Percentiles rank a stretch among this genome's conserved stretches.
phyloP scores from a whole-genome alignment of 164 flowering plant genomes.

The Piper betle region DNA sequence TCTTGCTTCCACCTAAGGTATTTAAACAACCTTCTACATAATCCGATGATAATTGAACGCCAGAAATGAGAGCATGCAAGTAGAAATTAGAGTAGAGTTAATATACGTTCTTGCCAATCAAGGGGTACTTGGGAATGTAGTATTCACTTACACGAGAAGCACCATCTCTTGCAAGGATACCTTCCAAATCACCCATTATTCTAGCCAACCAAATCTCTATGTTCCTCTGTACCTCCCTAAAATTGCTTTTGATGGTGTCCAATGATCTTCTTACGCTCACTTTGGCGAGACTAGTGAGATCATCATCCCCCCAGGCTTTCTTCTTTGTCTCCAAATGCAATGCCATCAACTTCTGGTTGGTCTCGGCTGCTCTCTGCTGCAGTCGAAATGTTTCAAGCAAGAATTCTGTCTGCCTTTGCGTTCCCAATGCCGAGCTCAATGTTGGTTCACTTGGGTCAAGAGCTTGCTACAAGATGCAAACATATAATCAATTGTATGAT shows the following conservation, averaged over 20 bases:
- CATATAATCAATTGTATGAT: no score
- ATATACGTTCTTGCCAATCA: slow-evolving; percentile 21
- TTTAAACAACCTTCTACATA: no score
- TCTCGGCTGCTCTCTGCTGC: slow-evolving; percentile 72
- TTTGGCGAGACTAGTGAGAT: slow-evolving; percentile 8
- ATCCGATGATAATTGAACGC: no score
- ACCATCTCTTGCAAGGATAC: slow-evolving; percentile 72
- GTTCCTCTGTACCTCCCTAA: slow-evolving; percentile 76
- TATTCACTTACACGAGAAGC: slow-evolving; percentile 54
- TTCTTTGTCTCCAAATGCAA: slow-evolving; percentile 52
- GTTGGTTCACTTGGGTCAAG: slow-evolving; percentile 61
- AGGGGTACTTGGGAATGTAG: slow-evolving; percentile 46
- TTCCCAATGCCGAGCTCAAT: slow-evolving; percentile 52
- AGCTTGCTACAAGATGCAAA: slow-evolving; percentile 29
- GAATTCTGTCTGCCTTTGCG: slow-evolving; percentile 79
- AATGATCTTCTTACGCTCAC: slow-evolving; percentile 45
- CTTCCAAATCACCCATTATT: slow-evolving; percentile 86
- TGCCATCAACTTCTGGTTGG: slow-evolving; percentile 51
- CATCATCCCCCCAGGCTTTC: slow-evolving; percentile 26
- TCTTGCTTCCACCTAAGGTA: no score
- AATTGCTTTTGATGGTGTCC: slow-evolving; percentile 58
- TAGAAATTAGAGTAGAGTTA: background rate
- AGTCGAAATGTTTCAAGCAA: slow-evolving; percentile 71
- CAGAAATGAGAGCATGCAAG: no score
- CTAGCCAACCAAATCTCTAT: slow-evolving; percentile 88